A percentile compares a stretch with the other conserved stretches of the same genome.
phyloP scores from a whole-genome alignment of 2,329 filamentous ascomycete species.

The Epichloe scottii region DNA sequence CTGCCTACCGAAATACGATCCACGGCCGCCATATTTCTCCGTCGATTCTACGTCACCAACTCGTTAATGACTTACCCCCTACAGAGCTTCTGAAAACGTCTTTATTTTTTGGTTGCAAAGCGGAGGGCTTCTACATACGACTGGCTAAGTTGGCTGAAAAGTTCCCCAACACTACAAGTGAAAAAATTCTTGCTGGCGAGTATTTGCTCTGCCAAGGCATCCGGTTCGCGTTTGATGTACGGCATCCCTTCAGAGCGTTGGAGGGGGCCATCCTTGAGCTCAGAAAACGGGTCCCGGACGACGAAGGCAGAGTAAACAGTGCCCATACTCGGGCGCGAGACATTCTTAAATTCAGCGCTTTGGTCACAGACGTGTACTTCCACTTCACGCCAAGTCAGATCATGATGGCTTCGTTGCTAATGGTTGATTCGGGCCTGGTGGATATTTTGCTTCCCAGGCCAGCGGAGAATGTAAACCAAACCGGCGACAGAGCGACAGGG shows the following conservation, averaged over 20 bases:
- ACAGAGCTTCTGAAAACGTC: slow-evolving; percentile 80
- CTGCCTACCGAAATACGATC: slow-evolving; percentile 37
- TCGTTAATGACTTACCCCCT: slow-evolving; percentile 94
- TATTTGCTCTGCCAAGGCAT: slow-evolving; percentile 87
- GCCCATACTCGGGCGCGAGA: slow-evolving; percentile 65
- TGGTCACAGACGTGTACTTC: slow-evolving; percentile 93
- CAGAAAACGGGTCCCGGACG: slow-evolving; percentile 50
- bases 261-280: slow-evolving; percentile 82
- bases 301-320: slow-evolving; percentile 37
- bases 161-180: slow-evolving; percentile 58
- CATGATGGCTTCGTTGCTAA: slow-evolving; percentile 67
- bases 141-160: slow-evolving; percentile 52
- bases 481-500: slow-evolving; percentile 11
- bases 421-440: slow-evolving; percentile 57
- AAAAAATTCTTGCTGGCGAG: slow-evolving; percentile 81
- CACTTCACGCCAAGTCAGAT: slow-evolving; percentile 92
- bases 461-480: slow-evolving; percentile 17
- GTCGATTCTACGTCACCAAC: slow-evolving; percentile 91
- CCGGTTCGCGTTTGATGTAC: slow-evolving; percentile 85
- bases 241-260: slow-evolving; percentile 77
- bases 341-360: slow-evolving; percentile 63
- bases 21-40: slow-evolving; percentile 79
- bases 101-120: slow-evolving; percentile 87
- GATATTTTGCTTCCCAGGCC: slow-evolving; percentile 33
- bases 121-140: slow-evolving; percentile 69